A percentile compares a stretch with the other conserved stretches of the same genome.
These are phyloP conservation scores for Hansfordia pulvinata DNA, from an alignment of 2,329 filamentous ascomycete genomes.

Conservation along the genomic window DNA sequence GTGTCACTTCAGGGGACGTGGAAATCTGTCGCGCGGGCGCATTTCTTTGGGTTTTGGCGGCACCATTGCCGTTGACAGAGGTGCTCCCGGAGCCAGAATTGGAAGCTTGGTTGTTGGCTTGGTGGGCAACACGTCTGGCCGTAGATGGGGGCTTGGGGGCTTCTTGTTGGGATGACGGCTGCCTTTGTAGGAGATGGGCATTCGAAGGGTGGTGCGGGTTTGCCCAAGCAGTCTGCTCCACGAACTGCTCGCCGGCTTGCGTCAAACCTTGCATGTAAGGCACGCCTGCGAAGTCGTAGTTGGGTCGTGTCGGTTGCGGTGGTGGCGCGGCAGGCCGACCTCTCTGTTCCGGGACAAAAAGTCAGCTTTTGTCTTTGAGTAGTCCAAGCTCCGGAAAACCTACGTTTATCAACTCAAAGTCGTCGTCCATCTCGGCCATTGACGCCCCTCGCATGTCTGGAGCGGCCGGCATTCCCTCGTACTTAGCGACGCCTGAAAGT, in stretches of 20 bases:
- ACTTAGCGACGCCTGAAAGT: conserved; percentile 80
- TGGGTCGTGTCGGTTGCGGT: conserved; percentile 23
- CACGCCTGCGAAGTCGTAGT: conserved; percentile 33
- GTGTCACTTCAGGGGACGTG: conserved; percentile 29
- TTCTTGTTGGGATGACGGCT: conserved; percentile 23
- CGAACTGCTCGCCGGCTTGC: conserved; percentile 70
- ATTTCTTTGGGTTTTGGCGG: conserved; percentile 12
- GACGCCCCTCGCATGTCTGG: conserved; percentile 67
- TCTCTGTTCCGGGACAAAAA: conserved; percentile 9
- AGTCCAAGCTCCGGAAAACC: conserved; percentile 20
- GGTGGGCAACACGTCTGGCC: conserved; percentile 19
- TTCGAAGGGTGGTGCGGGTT: conserved; percentile 73
- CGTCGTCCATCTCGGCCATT: conserved; percentile 64
- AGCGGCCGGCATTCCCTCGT: conserved; percentile 92
- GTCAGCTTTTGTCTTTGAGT: not conserved
- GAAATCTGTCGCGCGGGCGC: conserved; percentile 14
- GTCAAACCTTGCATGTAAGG: conserved; percentile 35
- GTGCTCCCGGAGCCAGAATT: conserved; percentile 14
- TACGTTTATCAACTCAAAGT: conserved; percentile 82
- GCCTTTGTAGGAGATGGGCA: conserved; percentile 23
- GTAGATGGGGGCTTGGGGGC: conserved; percentile 6
- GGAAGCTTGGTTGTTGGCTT: conserved; percentile 15
- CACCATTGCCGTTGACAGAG: too few species aligned
- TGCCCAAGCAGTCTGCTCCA: conserved; percentile 85
- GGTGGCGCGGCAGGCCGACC: conserved; percentile 16